Base-by-base conservation (phyloP, 805 yeast genomes). In the Candida dajiaensis region DNA sequence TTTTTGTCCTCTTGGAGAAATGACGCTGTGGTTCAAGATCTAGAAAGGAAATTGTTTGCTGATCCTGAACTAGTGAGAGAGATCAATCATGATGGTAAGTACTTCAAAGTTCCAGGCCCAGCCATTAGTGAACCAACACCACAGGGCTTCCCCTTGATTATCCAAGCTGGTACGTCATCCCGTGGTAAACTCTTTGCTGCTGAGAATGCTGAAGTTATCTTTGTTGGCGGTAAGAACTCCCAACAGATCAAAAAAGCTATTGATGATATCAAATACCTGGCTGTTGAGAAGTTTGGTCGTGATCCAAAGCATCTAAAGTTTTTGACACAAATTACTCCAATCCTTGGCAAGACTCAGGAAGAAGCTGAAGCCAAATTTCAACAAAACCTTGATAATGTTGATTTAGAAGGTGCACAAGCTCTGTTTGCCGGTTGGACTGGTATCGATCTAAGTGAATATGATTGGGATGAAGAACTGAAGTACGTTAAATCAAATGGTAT, bases 151-250 rank as follows among this genome's bases (percentile, higher is more conserved):
- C 77, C 77, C 3, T 64, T 71, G 29, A 56, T 72, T 35, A 62
- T 71, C 33, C 76, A 72, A 51, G 76, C 77, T 1, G 76, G 76
- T 10, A 58, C 71, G 22, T 71, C 76, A 11, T 55, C 64, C 21
- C 61, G 61, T 28, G 77, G 77, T 20, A 61, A 59, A 44, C 65
- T 60, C 8, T 65, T 69, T 49, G 77, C 73, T 11, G 75, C 77
- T 13, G 64, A 65, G 48, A 66, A 69, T 53, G 76, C 72, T 4
- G 77, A 72, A 53, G 63, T 62, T 8, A 66, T 71, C 23, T 72
- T 71, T 50, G 55, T 72, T 23, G 58, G 65, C 13, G 65, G 65
- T 9, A 56, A 62, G 45, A 61, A 69, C 13, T 66, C 70, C 2
- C 59, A 55, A n/a, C 53, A 47, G 16, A 57, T 68, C 38, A 60